phyloP scores from a whole-genome alignment of 108 stramenopile species.

The Halocafeteria seosinensis region DNA sequence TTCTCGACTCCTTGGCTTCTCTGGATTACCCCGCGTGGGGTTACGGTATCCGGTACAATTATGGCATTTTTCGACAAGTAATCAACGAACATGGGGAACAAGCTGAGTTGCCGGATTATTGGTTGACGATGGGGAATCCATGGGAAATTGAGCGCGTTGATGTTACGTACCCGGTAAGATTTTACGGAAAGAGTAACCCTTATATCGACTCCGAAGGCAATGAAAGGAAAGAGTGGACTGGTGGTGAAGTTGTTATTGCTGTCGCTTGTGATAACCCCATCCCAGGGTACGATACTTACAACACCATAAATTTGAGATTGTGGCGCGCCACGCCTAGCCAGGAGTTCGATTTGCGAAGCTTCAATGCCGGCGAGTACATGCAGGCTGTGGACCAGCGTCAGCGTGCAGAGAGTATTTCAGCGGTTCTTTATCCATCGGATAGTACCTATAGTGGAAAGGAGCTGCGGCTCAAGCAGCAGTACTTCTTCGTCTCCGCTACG shows the following conservation, averaged over 20 bases:
- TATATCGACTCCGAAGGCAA: neutral
- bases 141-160: neutral
- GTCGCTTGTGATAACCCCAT: constrained; percentile 2
- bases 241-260: neutral
- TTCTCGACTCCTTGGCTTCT: constrained; percentile 1
- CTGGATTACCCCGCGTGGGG: neutral
- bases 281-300: neutral
- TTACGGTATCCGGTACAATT: constrained; percentile 1
- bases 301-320: constrained; percentile 1
- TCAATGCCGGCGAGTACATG: constrained; percentile 5
- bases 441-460: neutral
- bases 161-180: neutral
- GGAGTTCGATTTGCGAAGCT: neutral
- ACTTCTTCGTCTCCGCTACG: neutral
- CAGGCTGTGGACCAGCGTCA: neutral
- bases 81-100: neutral
- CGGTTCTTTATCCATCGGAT: neutral
- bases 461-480: constrained; percentile 8
- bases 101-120: neutral
- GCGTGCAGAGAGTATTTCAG: neutral
- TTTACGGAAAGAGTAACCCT: neutral
- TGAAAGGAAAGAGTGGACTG: neutral
- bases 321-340: neutral
- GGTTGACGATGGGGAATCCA: neutral
- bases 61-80: neutral